Evolutionary conservation across 805 yeast genomes (phyloP).

Genomic region (Starmerella potacharoeniae): DNA sequence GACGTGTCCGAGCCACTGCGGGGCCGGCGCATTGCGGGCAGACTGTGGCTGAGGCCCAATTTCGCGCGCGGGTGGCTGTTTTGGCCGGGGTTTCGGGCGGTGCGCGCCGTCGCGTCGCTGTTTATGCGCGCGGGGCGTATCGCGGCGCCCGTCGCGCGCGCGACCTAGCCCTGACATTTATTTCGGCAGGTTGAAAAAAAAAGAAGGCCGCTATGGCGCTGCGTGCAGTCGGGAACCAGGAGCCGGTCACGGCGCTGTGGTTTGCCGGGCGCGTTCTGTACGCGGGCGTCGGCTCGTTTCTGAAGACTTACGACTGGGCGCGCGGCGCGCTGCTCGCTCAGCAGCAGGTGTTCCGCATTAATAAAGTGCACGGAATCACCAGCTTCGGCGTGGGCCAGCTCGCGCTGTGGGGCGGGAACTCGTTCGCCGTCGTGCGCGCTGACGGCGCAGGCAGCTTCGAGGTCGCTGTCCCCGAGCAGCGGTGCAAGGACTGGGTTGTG

Average conservation of each 20-base stretch:
- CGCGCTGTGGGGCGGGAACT: conserved; percentile 59
- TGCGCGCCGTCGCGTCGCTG: neutral
- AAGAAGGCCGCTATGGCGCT: neutral
- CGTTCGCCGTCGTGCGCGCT: conserved; percentile 22
- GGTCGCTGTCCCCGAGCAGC: conserved; percentile 13
- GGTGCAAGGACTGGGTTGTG: conserved; percentile 71
- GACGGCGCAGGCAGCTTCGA: neutral
- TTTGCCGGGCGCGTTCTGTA: conserved; percentile 34
- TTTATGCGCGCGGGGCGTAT: neutral
- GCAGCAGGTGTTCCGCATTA: conserved; percentile 46
- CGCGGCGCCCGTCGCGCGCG: neutral
- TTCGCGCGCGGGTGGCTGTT: neutral
- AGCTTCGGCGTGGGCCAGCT: conserved; percentile 18
- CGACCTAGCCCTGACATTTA: neutral
- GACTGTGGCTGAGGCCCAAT: neutral
- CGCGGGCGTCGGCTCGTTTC: conserved; percentile 62
- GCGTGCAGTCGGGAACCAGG: conserved; percentile 14
- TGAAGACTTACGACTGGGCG: conserved; percentile 43
- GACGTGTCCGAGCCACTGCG: neutral
- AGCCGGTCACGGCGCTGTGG: conserved; percentile 61
- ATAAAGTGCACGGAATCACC: conserved; percentile 71
- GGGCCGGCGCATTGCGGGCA: neutral
- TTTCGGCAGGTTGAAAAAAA: neutral
- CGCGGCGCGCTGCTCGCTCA: conserved; percentile 32
- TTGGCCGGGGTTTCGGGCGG: neutral